Evolutionary conservation across 352 stramenopile species (phyloP).

Genomic region (Phytophthora pinifolia): DNA sequence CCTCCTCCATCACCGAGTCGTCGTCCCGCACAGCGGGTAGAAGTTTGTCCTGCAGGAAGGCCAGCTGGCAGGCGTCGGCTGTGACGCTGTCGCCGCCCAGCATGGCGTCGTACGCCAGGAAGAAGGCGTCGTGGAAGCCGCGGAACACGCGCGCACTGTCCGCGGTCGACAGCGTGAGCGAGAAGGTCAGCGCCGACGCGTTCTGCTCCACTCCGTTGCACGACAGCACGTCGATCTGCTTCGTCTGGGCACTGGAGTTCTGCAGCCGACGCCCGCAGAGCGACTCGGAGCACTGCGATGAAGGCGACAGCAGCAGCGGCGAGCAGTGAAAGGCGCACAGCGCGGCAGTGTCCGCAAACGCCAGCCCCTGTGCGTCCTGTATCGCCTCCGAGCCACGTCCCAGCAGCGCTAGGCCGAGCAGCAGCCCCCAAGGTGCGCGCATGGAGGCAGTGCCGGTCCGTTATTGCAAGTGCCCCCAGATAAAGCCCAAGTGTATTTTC

Average conservation of each 20-base stretch:
- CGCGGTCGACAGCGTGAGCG: conserved; percentile 43
- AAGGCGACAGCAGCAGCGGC: conserved; percentile 18
- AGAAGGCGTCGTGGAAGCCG: conserved; percentile 64
- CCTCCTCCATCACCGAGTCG: conserved; percentile 26
- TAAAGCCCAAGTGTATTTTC: too few relatives aligned
- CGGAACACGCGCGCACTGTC: conserved; percentile 43
- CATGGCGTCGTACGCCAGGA: conserved; percentile 67
- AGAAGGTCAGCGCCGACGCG: conserved; percentile 28
- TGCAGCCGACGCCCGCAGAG: conserved; percentile 16
- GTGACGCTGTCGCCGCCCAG: conserved; percentile 54
- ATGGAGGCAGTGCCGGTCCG: conserved; percentile 9
- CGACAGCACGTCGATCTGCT: conserved; percentile 38
- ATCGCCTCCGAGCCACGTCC: conserved; percentile 4
- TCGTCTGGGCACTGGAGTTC: background rate
- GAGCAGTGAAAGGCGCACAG: conserved; percentile 69
- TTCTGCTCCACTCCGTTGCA: conserved; percentile 40
- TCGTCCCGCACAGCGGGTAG: conserved; percentile 40
- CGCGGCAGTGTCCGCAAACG: conserved; percentile 41
- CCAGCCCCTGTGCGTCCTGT: conserved; percentile 43
- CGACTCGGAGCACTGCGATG: conserved; percentile 22
- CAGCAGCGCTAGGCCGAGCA: conserved; percentile 4
- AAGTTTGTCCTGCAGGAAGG: conserved; percentile 64
- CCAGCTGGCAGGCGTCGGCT: conserved; percentile 61
- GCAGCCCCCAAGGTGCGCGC: conserved; percentile 12
- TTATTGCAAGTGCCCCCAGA: background rate